Percentiles rank a stretch among this genome's conserved stretches.
Evolutionary conservation across 2,329 filamentous ascomycete genomes (phyloP).

Genomic region (Leptographium procerum): DNA sequence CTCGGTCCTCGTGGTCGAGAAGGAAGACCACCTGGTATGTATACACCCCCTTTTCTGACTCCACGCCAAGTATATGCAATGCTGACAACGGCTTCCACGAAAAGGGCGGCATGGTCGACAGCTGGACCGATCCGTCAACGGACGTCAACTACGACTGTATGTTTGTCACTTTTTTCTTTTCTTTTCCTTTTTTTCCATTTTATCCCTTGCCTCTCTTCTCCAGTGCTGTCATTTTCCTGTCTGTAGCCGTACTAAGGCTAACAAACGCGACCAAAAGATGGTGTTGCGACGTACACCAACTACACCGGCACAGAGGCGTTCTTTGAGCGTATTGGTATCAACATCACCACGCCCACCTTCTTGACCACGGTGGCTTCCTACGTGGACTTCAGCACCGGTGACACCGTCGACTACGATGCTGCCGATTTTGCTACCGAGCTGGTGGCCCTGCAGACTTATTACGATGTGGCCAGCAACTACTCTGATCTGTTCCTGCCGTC

Average conservation of each 20-base stretch:
- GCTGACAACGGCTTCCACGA: not conserved
- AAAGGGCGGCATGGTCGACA: slow-evolving; percentile 38
- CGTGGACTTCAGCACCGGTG: slow-evolving; percentile 26
- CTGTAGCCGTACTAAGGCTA: not conserved
- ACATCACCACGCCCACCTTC: slow-evolving; percentile 14
- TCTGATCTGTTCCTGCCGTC: slow-evolving; percentile 22
- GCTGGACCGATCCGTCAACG: slow-evolving; percentile 30
- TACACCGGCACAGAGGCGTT: slow-evolving; percentile 28
- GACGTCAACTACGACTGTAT: slow-evolving; percentile 20
- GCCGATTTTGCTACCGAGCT: slow-evolving; percentile 8
- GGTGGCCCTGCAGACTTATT: slow-evolving; percentile 6
- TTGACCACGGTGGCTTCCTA: slow-evolving; percentile 18
- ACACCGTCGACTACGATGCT: slow-evolving; percentile 16
- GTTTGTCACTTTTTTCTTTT: not conserved
- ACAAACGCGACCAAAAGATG: slow-evolving; percentile 7
- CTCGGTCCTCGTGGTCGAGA: slow-evolving; percentile 24
- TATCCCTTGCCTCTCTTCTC: too few species aligned
- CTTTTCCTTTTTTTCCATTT: not conserved
- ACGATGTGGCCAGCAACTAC: slow-evolving; percentile 19
- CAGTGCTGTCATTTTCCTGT: too few species aligned
- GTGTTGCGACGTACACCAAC: slow-evolving; percentile 27
- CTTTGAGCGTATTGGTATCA: slow-evolving; percentile 31
- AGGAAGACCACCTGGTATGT: slow-evolving; percentile 20
- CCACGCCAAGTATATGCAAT: not conserved
- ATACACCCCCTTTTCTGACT: not conserved